Evolutionary conservation across 441 rosid genomes (phyloP).

Genomic region (Erodium moschatum): DNA sequence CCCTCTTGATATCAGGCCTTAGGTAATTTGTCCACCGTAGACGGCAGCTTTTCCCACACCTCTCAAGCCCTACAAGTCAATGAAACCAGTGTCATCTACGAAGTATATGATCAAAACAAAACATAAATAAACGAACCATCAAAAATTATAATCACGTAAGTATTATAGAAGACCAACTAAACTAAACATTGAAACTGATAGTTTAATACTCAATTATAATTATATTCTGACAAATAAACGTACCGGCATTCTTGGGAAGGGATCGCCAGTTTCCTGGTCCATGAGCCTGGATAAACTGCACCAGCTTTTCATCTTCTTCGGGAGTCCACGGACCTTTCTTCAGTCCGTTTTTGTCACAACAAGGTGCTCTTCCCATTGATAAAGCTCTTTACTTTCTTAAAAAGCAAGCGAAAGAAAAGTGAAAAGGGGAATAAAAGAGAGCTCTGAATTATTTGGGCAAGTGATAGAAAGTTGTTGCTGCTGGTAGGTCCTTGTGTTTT

Average conservation of each 20-base stretch:
- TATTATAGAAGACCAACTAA: no score
- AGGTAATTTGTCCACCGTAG: slow-evolving; percentile 74
- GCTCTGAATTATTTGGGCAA: background rate
- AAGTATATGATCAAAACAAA: no score
- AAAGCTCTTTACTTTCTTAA: background rate
- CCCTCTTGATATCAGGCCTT: slow-evolving; percentile 63
- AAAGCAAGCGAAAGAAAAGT: slow-evolving; percentile 14
- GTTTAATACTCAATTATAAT: no score
- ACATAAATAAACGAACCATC: no score
- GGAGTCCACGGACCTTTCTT: slow-evolving; percentile 62
- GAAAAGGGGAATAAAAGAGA: no score
- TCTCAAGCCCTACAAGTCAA: slow-evolving; percentile 39
- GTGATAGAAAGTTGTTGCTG: background rate
- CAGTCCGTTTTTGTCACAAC: slow-evolving; percentile 87
- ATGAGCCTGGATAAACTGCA: slow-evolving; percentile 49
- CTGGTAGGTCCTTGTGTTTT: background rate
- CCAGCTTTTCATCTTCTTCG: slow-evolving; percentile 76
- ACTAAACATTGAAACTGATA: no score
- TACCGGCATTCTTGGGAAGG: slow-evolving; percentile 89
- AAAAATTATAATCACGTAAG: no score
- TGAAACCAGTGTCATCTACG: no score
- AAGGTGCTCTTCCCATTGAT: slow-evolving; percentile 84
- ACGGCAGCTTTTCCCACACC: slow-evolving; percentile 72
- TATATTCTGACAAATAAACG: no score
- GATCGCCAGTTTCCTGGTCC: slow-evolving; percentile 81